phyloP scores from a whole-genome alignment of 768 basidiomycete species.

The Fomitopsis pulvina region DNA sequence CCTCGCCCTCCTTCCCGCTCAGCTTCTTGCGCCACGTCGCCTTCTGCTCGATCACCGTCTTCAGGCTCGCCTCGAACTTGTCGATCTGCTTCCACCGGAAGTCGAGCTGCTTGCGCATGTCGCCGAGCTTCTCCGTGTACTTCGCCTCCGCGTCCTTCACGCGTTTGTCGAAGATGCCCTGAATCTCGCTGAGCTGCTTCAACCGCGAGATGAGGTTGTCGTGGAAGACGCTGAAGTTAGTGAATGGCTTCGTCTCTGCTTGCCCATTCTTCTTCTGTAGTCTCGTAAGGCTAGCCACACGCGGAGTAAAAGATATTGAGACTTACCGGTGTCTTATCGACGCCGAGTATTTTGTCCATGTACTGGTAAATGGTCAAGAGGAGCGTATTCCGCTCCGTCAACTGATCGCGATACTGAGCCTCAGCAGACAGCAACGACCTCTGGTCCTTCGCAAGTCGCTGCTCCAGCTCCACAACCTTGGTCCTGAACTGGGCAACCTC shows the following conservation, averaged over 20 bases:
- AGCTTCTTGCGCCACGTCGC: conserved; percentile 79
- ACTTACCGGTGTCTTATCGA: conserved; percentile 78
- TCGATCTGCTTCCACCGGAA: conserved; percentile 88
- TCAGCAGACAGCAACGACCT: conserved; percentile 64
- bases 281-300: background rate
- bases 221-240: conserved; percentile 91
- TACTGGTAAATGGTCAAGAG: conserved; percentile 92
- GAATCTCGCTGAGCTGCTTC: conserved; percentile 78
- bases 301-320: background rate
- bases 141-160: conserved; percentile 71
- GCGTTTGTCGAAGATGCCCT: conserved; percentile 80
- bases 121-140: conserved; percentile 65
- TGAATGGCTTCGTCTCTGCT: conserved; percentile 86
- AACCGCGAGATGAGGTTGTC: conserved; percentile 88
- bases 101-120: conserved; percentile 85
- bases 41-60: conserved; percentile 76
- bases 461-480: conserved; percentile 70
- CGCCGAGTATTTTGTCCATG: conserved; percentile 88
- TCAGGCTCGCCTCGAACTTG: conserved; percentile 83
- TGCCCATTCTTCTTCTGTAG: conserved; percentile 68
- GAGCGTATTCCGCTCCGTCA: conserved; percentile 89
- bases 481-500: conserved; percentile 57
- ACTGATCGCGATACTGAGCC: conserved; percentile 81
- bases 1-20: conserved; percentile 78
- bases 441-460: conserved; percentile 76